Evolutionary conservation across 202 grass and related monocot genomes (phyloP).

Genomic region (Bolboschoenoplectus hybrid): DNA sequence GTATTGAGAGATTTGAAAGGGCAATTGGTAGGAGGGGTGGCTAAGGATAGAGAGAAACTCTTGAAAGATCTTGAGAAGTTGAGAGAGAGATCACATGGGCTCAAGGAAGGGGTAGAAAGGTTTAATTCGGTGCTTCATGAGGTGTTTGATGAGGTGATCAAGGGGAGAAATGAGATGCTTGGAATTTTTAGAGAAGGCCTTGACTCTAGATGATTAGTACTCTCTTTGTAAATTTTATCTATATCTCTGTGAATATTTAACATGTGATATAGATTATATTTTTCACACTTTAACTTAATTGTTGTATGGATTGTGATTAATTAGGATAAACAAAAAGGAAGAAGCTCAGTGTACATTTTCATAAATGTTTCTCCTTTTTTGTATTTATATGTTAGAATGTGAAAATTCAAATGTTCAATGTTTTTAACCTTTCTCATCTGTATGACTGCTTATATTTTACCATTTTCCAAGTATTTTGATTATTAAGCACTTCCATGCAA

Average conservation of each 20-base stretch:
- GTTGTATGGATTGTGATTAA: slow-evolving; percentile 20
- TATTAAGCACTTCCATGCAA: neutral
- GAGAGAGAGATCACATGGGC: slow-evolving; percentile 57
- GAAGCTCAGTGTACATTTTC: slow-evolving; percentile 31
- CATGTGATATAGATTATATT: slow-evolving; percentile 37
- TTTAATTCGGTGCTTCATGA: slow-evolving; percentile 71
- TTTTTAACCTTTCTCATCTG: neutral
- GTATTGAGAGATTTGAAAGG: slow-evolving; percentile 50
- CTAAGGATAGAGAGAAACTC: slow-evolving; percentile 18
- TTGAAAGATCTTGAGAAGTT: slow-evolving; percentile 54
- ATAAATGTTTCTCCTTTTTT: slow-evolving; percentile 31
- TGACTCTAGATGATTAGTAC: slow-evolving; percentile 30
- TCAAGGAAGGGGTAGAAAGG: slow-evolving; percentile 66
- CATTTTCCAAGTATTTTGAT: neutral
- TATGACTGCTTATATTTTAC: neutral
- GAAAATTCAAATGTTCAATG: neutral
- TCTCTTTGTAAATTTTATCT: slow-evolving; percentile 33
- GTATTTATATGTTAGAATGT: slow-evolving; percentile 21
- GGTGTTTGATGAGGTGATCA: slow-evolving; percentile 87
- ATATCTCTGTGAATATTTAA: slow-evolving; percentile 38
- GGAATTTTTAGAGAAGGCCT: slow-evolving; percentile 70
- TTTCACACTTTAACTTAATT: slow-evolving; percentile 31
- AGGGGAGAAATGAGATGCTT: slow-evolving; percentile 93
- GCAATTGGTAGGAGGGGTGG: slow-evolving; percentile 31
- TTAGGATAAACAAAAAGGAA: slow-evolving; percentile 29